Percentiles rank a stretch among this genome's conserved stretches.
Conservation (phyloP, 2,329 filamentous ascomycete species). For the Pseudocercospora ulei region DNA sequence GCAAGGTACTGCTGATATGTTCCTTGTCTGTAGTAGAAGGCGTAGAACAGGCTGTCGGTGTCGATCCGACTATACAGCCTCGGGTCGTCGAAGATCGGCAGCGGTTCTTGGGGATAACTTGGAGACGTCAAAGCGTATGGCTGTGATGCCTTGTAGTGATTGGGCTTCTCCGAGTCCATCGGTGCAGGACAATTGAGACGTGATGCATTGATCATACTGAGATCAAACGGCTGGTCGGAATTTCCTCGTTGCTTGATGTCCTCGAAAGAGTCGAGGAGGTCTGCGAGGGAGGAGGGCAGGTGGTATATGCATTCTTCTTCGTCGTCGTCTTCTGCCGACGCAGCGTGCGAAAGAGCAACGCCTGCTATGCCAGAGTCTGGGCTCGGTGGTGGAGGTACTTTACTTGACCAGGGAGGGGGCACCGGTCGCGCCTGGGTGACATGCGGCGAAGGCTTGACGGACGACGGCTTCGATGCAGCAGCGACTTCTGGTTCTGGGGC, state of each 20-base stretch:
- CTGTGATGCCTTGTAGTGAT: conserved; percentile 73
- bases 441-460: conserved; percentile 33
- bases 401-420: conserved; percentile 15
- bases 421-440: conserved; percentile 35
- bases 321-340: conserved; percentile 41
- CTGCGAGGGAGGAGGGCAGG: conserved; percentile 75
- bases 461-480: conserved; percentile 22
- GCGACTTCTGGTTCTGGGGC: conserved; percentile 15
- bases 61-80: conserved; percentile 81
- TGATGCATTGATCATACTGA: conserved; percentile 66
- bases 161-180: conserved; percentile 69
- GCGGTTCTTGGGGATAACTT: conserved; percentile 86
- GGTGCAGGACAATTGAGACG: conserved; percentile 64
- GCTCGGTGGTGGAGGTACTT: conserved; percentile 29
- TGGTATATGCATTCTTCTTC: conserved; percentile 76
- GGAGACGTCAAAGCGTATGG: conserved; percentile 63
- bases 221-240: conserved; percentile 52
- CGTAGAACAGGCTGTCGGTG: conserved; percentile 92
- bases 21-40: conserved; percentile 97
- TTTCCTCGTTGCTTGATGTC: conserved; percentile 61
- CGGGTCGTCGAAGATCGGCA: conserved; percentile 83
- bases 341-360: conserved; percentile 44
- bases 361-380: conserved; percentile 33
- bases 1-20: conserved; percentile 92
- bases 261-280: conserved; percentile 86